Evolutionary conservation across 1,284 basidiomycete species (phyloP).

Genomic region (Anthracocystis panici-leucophaei): DNA sequence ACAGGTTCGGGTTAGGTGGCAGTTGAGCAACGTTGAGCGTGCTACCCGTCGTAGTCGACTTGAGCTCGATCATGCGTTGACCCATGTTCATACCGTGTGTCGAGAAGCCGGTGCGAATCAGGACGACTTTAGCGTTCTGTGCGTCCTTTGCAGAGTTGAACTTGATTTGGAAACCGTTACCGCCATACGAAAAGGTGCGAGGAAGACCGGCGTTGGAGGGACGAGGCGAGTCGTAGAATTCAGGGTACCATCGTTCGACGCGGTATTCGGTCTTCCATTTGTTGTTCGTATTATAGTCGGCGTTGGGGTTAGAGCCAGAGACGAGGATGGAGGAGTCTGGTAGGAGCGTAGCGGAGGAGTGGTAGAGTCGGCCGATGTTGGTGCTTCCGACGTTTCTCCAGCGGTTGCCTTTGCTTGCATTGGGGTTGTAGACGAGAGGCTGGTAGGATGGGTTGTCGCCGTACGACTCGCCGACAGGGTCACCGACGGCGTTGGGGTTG

Average conservation of each 20-base stretch:
- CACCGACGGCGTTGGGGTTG: conserved; percentile 44
- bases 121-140: conserved; percentile 74
- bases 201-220: conserved; percentile 55
- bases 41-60: conserved; percentile 23
- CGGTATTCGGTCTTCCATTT: conserved; percentile 58
- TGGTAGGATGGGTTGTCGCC: conserved; percentile 59
- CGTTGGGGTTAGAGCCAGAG: conserved; percentile 61
- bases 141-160: conserved; percentile 64
- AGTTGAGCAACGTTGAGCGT: conserved; percentile 56
- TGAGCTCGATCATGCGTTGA: conserved; percentile 71
- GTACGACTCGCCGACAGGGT: conserved; percentile 66
- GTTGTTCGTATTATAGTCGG: conserved; percentile 43
- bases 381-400: conserved; percentile 48
- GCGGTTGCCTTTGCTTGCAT: conserved; percentile 48
- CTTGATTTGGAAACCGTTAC: conserved; percentile 50
- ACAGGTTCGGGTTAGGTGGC: conserved; percentile 64
- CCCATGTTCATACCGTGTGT: conserved; percentile 97
- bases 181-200: conserved; percentile 55
- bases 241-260: conserved; percentile 61
- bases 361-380: conserved; percentile 61
- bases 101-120: conserved; percentile 89
- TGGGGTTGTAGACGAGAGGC: conserved; percentile 60
- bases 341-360: conserved; percentile 57
- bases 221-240: conserved; percentile 56
- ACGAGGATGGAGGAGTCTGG: conserved; percentile 62